Base-by-base conservation (phyloP, 1,284 basidiomycete genomes). In the Microbotryum lychnidis-dioicae region DNA sequence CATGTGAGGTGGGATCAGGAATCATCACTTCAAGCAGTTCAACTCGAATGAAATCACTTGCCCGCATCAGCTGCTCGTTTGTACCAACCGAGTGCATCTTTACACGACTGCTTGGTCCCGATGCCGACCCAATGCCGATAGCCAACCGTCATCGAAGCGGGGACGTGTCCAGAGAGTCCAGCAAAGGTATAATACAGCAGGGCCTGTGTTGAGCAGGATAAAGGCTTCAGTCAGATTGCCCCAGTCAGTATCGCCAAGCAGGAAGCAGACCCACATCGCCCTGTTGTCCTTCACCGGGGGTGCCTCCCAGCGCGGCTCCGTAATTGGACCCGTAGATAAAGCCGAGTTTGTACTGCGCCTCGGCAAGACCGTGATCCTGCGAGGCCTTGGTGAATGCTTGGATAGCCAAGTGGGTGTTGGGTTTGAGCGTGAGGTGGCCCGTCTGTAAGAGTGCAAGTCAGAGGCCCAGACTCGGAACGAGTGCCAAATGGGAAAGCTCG, bases 101-200 rank as follows among this genome's bases (percentile, higher is more conserved):
- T 79, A 74, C 93, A 97, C 70, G 86, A 85, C 73, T 76, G 75
- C 57, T 85, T 80, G 0, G 89, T 87, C 7, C 92, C 90, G 63
- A 98, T 93, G 0, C 96, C 96, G 29, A 87, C 86, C 87, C 90
- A 96, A 73, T 93, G 87, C n/a, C 92, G 83, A 75, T 94, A 97
- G 0, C 86, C 96, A 46, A 98, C 79, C 0, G 91, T 84, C 88
- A 94, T 92, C 74, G 93, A 87, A 0, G 94, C 88, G 6, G 87
- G 85, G 68, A 85, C 83, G 75, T 93, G 82, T 0, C 87, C 89
- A 20, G 87, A 87, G 58, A 91, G 84, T 2, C 91, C 92, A 2
- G 91, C 86, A 72, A 97, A 93, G 0, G 91, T 94, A 74, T 93
- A 91, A 74, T 97, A 90, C 0, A 97, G 78, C 61, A 94, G 84